Percentiles rank a stretch among this genome's conserved stretches.
Conservation (phyloP, 345 rosid species). For the Eucalyptus globulus region DNA sequence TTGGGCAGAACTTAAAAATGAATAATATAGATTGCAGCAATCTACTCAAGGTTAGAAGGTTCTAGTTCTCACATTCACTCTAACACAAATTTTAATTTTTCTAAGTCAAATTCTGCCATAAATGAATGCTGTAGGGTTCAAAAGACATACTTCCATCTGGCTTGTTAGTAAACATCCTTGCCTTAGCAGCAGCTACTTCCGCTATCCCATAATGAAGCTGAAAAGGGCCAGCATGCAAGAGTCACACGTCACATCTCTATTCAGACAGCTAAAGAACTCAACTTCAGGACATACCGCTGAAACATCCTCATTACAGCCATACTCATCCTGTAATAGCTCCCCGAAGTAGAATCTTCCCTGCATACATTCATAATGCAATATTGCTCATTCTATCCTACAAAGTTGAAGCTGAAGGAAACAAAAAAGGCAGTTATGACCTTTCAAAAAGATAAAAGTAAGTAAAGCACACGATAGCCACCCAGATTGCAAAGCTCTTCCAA, state of each 20-base stretch:
- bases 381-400: neutral
- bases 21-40: neutral
- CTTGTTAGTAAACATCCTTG: conserved; percentile 85
- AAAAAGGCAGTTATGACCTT: neutral
- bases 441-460: neutral
- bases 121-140: neutral
- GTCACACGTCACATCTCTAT: neutral
- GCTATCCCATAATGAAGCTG: conserved; percentile 93
- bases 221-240: conserved; percentile 9
- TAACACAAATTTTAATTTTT: neutral
- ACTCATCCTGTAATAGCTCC: conserved; percentile 45
- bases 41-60: neutral
- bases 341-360: conserved; percentile 97
- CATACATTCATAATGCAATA: neutral
- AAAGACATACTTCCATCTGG: conserved; percentile 82
- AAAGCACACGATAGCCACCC: neutral
- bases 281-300: conserved; percentile 42
- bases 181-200: conserved; percentile 97
- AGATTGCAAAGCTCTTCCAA: neutral
- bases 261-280: neutral
- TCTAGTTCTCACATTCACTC: neutral
- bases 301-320: conserved; percentile 60
- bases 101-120: neutral
- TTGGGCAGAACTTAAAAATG: neutral
- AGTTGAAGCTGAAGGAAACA: neutral